Base-by-base conservation (phyloP, 2,329 filamentous ascomycete genomes). In the Metarhizium rileyi region DNA sequence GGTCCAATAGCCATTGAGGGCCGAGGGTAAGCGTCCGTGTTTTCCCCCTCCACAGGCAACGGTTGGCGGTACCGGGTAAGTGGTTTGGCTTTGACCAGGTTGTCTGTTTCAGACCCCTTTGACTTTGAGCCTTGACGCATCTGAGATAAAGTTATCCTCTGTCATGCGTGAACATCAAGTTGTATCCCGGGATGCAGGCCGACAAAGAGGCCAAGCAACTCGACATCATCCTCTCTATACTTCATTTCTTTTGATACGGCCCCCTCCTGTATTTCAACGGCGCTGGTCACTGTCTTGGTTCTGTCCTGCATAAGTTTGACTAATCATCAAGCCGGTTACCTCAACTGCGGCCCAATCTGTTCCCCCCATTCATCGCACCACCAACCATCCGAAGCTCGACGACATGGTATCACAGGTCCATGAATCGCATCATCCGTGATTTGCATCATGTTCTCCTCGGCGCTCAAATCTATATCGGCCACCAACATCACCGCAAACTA, bases 401-500 rank as follows among this genome's bases (percentile, higher is more conserved):
- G 59, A 59, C 52, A 61, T 65, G 61, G 57, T 54, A 59, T 50
- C 57, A 50, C 57, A 40, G 52, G 52, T 50, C 52, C 51, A 52
- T 46, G 49, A 42, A 48, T 46, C 50, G 30, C 52, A 50, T 50
- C 49, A 43, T 47, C 50, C 50, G 46, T 56, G 53, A 55, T 50
- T 50, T 40, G 44, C 53, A 65, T 47, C 66, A 96, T 97, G 90
- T 95, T 96, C 70, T 88, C 89, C 63, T 90, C 84, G 54, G 88
- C 89, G 56, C 78, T 97, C 65, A 97, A 97, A 70, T 94, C 91
- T 55, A 91, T 97, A 66, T 85, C 84, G 56, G 91, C 80, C 59
- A 77, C 87, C 53, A 95, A 96, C 70, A 97, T 98, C 70, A 84
- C 83, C 52, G 83, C 86, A 63, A 94, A 95, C 71, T 98, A 98